Conservation (phyloP, 2,329 filamentous ascomycete genomes). For the Cordyceps cateniannulata region DNA sequence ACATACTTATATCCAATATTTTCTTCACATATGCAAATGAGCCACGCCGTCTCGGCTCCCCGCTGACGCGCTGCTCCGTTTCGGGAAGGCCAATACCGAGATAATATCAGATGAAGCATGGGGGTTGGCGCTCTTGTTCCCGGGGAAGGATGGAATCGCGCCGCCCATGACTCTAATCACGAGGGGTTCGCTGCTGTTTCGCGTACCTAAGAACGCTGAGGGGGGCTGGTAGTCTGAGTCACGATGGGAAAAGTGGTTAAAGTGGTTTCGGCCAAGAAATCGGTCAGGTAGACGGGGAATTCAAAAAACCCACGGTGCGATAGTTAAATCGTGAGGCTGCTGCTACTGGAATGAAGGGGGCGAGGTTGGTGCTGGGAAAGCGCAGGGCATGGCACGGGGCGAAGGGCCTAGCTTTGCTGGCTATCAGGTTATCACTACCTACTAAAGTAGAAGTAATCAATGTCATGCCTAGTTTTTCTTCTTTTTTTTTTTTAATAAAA, state of each 20-base stretch:
- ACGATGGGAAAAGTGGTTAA: not conserved
- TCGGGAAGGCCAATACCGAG: not conserved
- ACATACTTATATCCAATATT: not conserved
- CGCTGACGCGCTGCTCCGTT: not conserved
- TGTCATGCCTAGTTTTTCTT: not conserved
- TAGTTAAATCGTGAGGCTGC: not conserved
- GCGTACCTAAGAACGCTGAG: not conserved
- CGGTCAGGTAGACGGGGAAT: not conserved
- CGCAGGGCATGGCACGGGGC: not conserved
- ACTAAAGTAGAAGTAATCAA: not conserved
- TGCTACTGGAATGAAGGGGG: too few relatives aligned
- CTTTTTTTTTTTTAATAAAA: not conserved
- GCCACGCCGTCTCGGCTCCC: not conserved
- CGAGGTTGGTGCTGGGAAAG: too few relatives aligned
- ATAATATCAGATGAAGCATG: not conserved
- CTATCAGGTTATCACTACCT: not conserved
- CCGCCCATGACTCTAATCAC: conserved; percentile 1
- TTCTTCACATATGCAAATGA: not conserved
- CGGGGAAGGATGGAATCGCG: not conserved
- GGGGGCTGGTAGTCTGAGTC: not conserved
- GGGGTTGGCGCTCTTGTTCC: not conserved
- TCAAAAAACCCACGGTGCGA: not conserved
- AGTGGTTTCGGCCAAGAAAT: not conserved
- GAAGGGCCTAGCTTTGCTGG: not conserved
- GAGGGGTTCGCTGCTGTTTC: not conserved